Base-by-base conservation (phyloP, 108 stramenopile genomes). In the Skeletonema tropicum region DNA sequence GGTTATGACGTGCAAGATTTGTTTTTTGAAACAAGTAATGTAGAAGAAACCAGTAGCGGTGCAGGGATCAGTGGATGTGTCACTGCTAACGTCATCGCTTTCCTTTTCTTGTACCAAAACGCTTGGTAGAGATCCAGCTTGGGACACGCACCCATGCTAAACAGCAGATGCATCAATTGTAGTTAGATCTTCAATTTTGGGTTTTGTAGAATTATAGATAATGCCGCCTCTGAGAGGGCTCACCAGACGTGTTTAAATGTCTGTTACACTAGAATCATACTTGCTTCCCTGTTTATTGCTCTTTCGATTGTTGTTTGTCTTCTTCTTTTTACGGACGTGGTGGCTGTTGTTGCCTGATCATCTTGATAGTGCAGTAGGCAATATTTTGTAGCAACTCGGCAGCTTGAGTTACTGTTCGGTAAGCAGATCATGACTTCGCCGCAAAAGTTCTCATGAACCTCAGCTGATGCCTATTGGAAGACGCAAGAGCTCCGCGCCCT, bases 81-180 rank as follows among this genome's bases (percentile, higher is more conserved):
- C 13, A 57, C 8, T 30, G 8, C 58, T 45, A 55, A 31, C 21
- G 19, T 64, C 21, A 17, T 31, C 66, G 59, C 3, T 30, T 45
- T 38, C 13, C 33, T 25, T 26, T 66, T 63, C 60, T 5, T 62
- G 17, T 39, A 86, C 82, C 60, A 91, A 85, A 17, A 92, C 71
- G 48, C 83, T 83, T 0, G 91, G 90, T 39, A 95, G 62, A 7
- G 57, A 23, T 29, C 33, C 74, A 95, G 29, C 70, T 91, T n/a
- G n/a, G n/a, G n/a, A n/a, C n/a, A n/a, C n/a, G n/a, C n/a, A n/a
- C n/a, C n/a, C n/a, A n/a, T n/a, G n/a, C n/a, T n/a, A n/a, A n/a
- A n/a, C 93, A 10, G 86, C 82, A 15, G 83, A 78, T 10, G 92
- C 94, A 57, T 91, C 89, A 80, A 95, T 89, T 29, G 84, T 21